These are phyloP conservation scores for Phytophthora colocasiae DNA, from an alignment of 352 stramenopile species.

Conservation along the genomic window DNA sequence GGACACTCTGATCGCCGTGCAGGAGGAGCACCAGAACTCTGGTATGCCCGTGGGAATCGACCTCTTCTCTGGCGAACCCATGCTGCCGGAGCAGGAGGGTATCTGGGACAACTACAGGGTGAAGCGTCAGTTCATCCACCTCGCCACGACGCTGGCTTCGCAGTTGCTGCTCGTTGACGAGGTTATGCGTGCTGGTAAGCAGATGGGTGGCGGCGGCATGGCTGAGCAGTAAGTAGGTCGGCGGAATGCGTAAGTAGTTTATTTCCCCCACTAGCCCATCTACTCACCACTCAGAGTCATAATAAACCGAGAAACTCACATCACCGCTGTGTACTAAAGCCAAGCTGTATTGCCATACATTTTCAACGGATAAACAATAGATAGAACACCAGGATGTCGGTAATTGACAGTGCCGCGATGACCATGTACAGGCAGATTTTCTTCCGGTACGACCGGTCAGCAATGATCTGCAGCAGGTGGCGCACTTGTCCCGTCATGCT, in stretches of 20 bases:
- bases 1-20: conserved; percentile 96
- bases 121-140: conserved; percentile 98
- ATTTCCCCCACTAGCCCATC: conserved; percentile 40
- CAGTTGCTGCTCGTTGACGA: conserved; percentile 99
- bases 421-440: conserved; percentile 76
- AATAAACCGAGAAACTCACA: conserved; percentile 37
- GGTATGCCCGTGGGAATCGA: conserved; percentile 95
- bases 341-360: conserved; percentile 1
- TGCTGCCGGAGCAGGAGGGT: conserved; percentile 96
- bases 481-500: conserved; percentile 73
- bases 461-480: conserved; percentile 73
- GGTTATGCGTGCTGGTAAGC: conserved; percentile 98
- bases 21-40: conserved; percentile 94
- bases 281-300: conserved; percentile 33
- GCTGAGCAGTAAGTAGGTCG: conserved; percentile 66
- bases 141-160: conserved; percentile 97
- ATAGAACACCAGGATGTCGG: conserved; percentile 86
- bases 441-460: conserved; percentile 71
- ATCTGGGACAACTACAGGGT: conserved; percentile 99
- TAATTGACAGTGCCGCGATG: conserved; percentile 69
- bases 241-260: conserved; percentile 45
- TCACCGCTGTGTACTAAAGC: not conserved
- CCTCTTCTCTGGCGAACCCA: conserved; percentile 96
- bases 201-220: conserved; percentile 91
- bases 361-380: conserved; percentile 77